Evolutionary conservation across 2,329 filamentous ascomycete genomes (phyloP).

Genomic region (Alternaria incomplexa): DNA sequence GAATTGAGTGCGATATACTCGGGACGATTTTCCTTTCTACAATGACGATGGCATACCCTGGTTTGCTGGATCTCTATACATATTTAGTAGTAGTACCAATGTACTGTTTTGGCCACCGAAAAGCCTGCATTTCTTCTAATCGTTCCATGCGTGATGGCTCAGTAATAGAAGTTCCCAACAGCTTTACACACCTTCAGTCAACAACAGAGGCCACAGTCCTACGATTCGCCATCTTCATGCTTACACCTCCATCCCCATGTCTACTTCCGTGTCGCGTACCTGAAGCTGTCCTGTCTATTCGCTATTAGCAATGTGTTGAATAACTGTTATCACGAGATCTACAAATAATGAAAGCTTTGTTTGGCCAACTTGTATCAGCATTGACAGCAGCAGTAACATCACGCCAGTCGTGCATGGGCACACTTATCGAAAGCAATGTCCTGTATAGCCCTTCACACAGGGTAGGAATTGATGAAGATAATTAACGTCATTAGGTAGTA

Average conservation of each 20-base stretch:
- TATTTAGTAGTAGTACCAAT: background rate
- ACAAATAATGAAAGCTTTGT: background rate
- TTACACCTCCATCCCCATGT: fast-evolving
- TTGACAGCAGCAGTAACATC: background rate
- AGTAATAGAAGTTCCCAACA: background rate
- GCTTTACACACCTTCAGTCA: background rate
- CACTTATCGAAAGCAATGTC: background rate
- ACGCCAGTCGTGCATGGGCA: background rate
- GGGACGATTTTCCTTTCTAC: background rate
- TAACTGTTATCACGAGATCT: background rate
- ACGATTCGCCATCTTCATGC: background rate
- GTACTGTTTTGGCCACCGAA: background rate
- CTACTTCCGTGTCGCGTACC: background rate
- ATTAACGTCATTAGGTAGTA: background rate
- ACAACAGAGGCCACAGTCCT: background rate
- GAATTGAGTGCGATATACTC: background rate
- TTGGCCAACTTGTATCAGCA: background rate
- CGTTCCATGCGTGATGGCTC: background rate
- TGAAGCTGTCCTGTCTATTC: background rate
- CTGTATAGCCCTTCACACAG: background rate
- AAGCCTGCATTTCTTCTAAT: background rate
- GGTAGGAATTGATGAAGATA: background rate
- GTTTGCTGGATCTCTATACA: background rate
- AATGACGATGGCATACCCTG: background rate
- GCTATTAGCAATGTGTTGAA: fast-evolving